Evolutionary conservation across 2,329 filamentous ascomycete species (phyloP).

Genomic region (Ceratocystis ficicola): DNA sequence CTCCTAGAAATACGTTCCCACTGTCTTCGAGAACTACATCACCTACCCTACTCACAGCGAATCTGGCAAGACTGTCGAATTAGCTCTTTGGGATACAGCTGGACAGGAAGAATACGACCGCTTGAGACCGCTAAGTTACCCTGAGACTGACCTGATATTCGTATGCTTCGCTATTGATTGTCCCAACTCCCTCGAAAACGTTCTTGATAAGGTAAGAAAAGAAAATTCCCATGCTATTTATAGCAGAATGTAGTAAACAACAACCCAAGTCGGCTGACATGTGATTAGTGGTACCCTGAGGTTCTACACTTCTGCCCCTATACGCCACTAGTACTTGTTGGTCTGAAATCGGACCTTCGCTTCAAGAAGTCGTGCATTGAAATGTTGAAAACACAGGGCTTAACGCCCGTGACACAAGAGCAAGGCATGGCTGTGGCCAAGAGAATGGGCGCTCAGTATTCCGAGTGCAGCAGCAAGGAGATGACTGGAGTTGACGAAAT

Average conservation of each 20-base stretch:
- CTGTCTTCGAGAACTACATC: constrained; percentile 99
- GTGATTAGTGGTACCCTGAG: constrained; percentile 84
- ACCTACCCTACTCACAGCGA: constrained; percentile 83
- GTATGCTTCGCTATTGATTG: constrained; percentile 99
- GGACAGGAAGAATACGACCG: constrained; percentile 98
- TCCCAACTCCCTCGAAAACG: constrained; percentile 94
- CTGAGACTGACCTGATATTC: constrained; percentile 93
- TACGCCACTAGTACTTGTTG: constrained; percentile 87
- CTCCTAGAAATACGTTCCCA: constrained; percentile 92
- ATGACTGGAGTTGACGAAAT: constrained; percentile 94
- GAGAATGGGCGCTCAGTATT: constrained; percentile 91
- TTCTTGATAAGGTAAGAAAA: constrained; percentile 81
- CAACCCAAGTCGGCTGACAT: background rate
- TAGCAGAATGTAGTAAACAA: background rate
- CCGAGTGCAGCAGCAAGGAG: constrained; percentile 98
- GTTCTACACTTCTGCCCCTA: constrained; percentile 98
- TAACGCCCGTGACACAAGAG: constrained; percentile 85
- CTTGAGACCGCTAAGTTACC: constrained; percentile 87
- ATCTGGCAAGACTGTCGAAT: constrained; percentile 86
- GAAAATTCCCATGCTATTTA: constrained; percentile 8
- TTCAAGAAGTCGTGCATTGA: constrained; percentile 95
- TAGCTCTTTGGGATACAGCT: constrained; percentile 96
- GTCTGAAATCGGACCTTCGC: constrained; percentile 92
- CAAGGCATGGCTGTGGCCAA: constrained; percentile 79
- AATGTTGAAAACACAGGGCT: constrained; percentile 92